Conservation (phyloP, 345 rosid species). For the Iberis pinnata region DNA sequence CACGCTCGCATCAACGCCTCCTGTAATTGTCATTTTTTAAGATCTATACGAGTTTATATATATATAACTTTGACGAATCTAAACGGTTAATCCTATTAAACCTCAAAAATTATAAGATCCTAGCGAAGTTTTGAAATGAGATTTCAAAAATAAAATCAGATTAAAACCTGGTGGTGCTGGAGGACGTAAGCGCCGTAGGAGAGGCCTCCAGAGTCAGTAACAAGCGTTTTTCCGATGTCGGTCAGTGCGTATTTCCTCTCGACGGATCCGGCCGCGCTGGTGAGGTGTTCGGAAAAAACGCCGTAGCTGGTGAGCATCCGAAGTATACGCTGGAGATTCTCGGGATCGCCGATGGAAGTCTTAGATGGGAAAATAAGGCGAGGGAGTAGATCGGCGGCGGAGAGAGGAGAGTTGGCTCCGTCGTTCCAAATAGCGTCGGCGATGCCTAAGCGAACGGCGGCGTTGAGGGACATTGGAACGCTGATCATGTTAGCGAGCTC, state of each 20-base stretch:
- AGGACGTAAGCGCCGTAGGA: constrained; percentile 76
- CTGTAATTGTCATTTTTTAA: constrained; percentile 27
- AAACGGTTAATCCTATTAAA: too few relatives aligned
- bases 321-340: constrained; percentile 76
- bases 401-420: constrained; percentile 65
- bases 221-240: constrained; percentile 69
- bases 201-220: constrained; percentile 58
- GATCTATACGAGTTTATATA: too few relatives aligned
- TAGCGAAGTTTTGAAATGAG: background rate
- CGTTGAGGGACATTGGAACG: constrained; percentile 86
- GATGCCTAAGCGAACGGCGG: constrained; percentile 59
- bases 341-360: constrained; percentile 43
- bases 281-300: constrained; percentile 61
- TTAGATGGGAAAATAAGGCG: constrained; percentile 32
- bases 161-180: constrained; percentile 77
- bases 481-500: constrained; percentile 93
- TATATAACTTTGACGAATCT: too few relatives aligned
- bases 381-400: constrained; percentile 68
- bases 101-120: too few relatives aligned
- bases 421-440: constrained; percentile 80
- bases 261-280: constrained; percentile 18
- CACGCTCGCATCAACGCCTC: constrained; percentile 72
- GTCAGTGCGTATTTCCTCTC: constrained; percentile 62
- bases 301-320: constrained; percentile 76
- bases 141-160: background rate